Base-by-base conservation (phyloP, 805 yeast genomes). In the Nakazawaea holstii region DNA sequence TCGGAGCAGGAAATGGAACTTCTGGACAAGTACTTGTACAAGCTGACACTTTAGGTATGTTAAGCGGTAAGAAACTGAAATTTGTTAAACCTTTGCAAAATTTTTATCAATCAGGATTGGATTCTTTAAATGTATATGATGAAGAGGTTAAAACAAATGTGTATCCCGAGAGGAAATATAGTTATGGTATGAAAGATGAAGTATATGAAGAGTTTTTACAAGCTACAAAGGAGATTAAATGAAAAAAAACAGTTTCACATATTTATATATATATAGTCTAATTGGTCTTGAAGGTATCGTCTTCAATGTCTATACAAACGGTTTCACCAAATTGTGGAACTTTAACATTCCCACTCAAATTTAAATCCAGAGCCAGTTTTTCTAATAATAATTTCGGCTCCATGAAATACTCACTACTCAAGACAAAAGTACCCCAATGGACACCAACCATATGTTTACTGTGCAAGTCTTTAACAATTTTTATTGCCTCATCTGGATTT, bases 401-500 rank as follows among this genome's bases (percentile, higher is more conserved):
- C 33, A 87, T 61, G 53, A 84, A 88, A 48, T 87, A 85, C 63
- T 92, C 98, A 40, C 90, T 85, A 61, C 96, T 86, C 55, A 92
- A 67, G 26, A 89, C 82, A 65, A 90, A 92, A 0, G 98, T 92
- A 0, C 98, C 98, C 95, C 97, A 92, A 64, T 92, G 98, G 30
- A 92, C 89, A 1, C 98, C 98, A 44, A 85, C 77, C 65, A 87
- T 77, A 52, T 74, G 77, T 48, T 73, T 62, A 2, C 87, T 80
- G 6, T 74, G 66, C 49, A 89, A 57, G 52, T 84, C 87, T 13
- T 73, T 59, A 75, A 82, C 81, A 4, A 90, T 82, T 51, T 78
- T 69, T 3, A 87, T 52, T 9, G 91, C 81, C 57, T 92, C 98
- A 35, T 67, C 72, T 0, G 98, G 97, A 43, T 82, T 80, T 42